A percentile compares a stretch with the other conserved stretches of the same genome.
phyloP scores from a whole-genome alignment of 441 rosid species.

The Euphorbia schlechtendalii region DNA sequence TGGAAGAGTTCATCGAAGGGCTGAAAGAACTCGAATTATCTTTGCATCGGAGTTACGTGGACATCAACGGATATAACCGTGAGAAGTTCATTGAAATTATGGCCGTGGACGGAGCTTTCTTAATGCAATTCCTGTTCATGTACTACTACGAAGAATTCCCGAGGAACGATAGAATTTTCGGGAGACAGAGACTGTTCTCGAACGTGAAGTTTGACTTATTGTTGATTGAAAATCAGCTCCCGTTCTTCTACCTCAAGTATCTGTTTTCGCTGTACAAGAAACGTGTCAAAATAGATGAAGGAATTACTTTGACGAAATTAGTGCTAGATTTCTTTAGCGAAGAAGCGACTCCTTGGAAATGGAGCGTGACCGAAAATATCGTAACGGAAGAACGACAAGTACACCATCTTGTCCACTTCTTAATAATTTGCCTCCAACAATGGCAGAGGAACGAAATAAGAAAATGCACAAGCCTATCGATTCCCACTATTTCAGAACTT shows the following conservation, averaged over 20 bases:
- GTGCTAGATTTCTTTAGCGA: neutral
- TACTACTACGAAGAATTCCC: accelerated
- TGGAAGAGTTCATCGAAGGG: neutral
- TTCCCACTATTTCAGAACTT: neutral
- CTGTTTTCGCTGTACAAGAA: neutral
- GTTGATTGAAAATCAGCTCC: slow-evolving; percentile 28
- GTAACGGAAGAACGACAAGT: neutral
- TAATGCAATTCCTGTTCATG: neutral
- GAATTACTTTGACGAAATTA: neutral
- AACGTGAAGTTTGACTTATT: slow-evolving; percentile 13
- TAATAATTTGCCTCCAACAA: neutral
- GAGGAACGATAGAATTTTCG: neutral
- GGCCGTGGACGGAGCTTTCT: neutral
- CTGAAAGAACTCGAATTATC: neutral
- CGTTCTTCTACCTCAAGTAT: slow-evolving; percentile 11
- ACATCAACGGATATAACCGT: neutral
- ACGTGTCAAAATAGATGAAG: neutral
- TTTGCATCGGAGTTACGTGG: slow-evolving; percentile 14
- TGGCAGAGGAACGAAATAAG: neutral
- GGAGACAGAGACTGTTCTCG: neutral
- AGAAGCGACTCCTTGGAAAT: neutral
- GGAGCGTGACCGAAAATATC: neutral
- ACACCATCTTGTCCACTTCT: neutral
- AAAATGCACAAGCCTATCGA: neutral
- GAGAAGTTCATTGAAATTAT: neutral